Evolutionary conservation across 1,139 yeast species (phyloP), one percentile per base, ranked within the genome.

Genomic region (Citeromyces siamensis): DNA sequence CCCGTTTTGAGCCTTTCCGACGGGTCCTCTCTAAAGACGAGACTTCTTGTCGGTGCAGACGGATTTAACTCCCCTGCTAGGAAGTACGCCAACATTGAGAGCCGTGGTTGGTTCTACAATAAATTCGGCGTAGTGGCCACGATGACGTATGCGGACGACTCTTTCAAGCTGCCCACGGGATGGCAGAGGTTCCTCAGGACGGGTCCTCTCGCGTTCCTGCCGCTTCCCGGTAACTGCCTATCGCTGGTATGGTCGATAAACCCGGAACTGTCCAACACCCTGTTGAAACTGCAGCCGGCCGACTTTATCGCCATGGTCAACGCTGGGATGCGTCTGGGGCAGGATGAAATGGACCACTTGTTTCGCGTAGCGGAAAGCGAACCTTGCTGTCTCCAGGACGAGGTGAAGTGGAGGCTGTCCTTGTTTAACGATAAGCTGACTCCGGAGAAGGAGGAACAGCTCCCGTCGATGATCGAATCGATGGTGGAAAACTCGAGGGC

Each of bases 1-100:
- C 97, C 97, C 1, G 55, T 76, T 5, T 75, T 90, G 3, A 66
- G 70, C 19, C 62, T 90, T 16, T 73, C 75, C 17, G 70, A 73
- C 42, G 96, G 95, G 2, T 68, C 70, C 12, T 47, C 53, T 12
- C 61, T 80, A 36, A 72, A 72, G 47, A 71, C 96, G 0, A 64
- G 96, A 41, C 63, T 90, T 18, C 64, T 90, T 27, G 75, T 88
- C 10, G 99, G 99, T 7, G 95, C 96, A 16, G 98, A 90, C 55
- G 99, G 99, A 1, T 85, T 77, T 53, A 85, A 88, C 56, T 86
- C 97, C 0, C 96, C 96, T 0, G 98, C 83, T 3, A 69, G 97
- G 34, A 66, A 71, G 44, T 88, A 71, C 52, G 81, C 96, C 0
- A 75, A 73, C 2, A 85, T 93, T 40, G 77, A 77, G 51, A 75